phyloP scores from a whole-genome alignment of 441 rosid genomes.

The Erodium texanum region DNA sequence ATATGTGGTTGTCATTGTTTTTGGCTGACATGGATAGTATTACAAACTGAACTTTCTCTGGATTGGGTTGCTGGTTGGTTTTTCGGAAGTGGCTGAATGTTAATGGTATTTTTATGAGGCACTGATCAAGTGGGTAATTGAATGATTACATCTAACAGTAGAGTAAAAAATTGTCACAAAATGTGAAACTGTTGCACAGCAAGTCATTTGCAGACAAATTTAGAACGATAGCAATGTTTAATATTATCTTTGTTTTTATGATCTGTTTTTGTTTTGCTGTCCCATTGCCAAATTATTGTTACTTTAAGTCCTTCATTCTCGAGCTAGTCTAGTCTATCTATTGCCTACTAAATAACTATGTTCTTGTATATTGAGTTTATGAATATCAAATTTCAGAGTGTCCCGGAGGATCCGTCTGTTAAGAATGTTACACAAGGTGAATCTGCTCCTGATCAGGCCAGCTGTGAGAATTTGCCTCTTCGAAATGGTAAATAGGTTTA shows the following conservation, averaged over 20 bases:
- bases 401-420: conserved; percentile 24
- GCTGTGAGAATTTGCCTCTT: conserved; percentile 24
- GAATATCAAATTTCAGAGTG: conserved; percentile 35
- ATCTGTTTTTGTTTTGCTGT: neutral
- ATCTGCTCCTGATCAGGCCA: conserved; percentile 25
- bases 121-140: neutral
- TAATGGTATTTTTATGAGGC: neutral
- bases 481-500: conserved; percentile 35
- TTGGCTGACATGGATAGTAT: neutral
- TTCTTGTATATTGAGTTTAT: conserved; percentile 12
- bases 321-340: neutral
- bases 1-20: neutral
- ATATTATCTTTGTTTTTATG: neutral
- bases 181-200: neutral
- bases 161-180: neutral
- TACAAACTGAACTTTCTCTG: neutral
- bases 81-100: too few relatives aligned
- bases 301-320: neutral
- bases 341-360: neutral
- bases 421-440: conserved; percentile 23
- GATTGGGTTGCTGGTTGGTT: neutral
- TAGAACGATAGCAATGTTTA: neutral
- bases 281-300: neutral
- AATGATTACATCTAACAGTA: neutral
- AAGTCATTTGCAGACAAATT: neutral